These are phyloP conservation scores for Datura wrightii DNA, from an alignment of 257 asterid species.

Conservation along the genomic window DNA sequence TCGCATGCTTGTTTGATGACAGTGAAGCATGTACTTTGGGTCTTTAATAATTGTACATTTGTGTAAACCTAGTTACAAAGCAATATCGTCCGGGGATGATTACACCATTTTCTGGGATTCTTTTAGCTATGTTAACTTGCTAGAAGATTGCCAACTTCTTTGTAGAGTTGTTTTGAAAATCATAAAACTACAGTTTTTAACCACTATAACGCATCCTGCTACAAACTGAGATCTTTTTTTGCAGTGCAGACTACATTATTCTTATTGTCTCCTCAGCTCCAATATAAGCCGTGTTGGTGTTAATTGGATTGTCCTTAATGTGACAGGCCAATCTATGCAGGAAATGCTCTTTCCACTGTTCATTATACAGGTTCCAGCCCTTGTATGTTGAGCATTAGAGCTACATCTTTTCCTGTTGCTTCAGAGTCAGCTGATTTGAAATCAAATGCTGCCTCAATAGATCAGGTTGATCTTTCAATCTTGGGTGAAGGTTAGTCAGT, in stretches of 20 bases:
- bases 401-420: slow-evolving; percentile 77
- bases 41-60: neutral
- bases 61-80: neutral
- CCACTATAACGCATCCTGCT: neutral
- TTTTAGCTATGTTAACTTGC: neutral
- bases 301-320: slow-evolving; percentile 34
- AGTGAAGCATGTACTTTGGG: neutral
- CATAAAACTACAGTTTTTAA: neutral
- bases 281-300: neutral
- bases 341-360: slow-evolving; percentile 92
- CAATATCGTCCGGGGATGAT: neutral
- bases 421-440: slow-evolving; percentile 46
- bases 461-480: slow-evolving; percentile 80
- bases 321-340: slow-evolving; percentile 96
- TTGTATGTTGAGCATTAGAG: slow-evolving; percentile 88
- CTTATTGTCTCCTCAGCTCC: neutral
- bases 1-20: neutral
- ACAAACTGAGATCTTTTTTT: neutral
- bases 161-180: neutral
- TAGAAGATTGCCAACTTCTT: neutral
- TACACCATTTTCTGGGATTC: neutral
- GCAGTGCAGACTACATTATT: neutral
- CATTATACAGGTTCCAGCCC: slow-evolving; percentile 83
- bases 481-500: slow-evolving; percentile 70
- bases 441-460: slow-evolving; percentile 60